Percentiles rank a stretch among this genome's conserved stretches.
Evolutionary conservation across 306 rosid genomes (phyloP).

Genomic region (Begonia masoniana): DNA sequence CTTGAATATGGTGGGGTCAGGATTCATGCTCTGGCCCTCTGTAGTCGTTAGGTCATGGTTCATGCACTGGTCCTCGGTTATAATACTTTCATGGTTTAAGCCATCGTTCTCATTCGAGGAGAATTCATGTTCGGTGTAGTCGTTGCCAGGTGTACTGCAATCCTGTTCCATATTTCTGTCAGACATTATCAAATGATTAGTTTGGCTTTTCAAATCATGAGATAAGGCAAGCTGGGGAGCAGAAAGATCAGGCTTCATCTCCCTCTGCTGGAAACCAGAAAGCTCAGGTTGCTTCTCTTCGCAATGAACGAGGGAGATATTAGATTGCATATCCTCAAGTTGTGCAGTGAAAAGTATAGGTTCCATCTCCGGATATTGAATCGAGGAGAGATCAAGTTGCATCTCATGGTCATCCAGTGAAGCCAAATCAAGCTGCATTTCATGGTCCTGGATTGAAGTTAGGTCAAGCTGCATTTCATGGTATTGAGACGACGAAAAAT

Average conservation of each 20-base stretch:
- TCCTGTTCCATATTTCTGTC: too few relatives aligned
- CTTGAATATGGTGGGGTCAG: too few relatives aligned
- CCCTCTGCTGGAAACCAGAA: constrained; percentile 5
- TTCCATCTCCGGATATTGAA: constrained; percentile 77
- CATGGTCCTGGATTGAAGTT: constrained; percentile 41
- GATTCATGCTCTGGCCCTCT: too few relatives aligned
- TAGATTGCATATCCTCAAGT: constrained; percentile 8
- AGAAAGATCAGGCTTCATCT: constrained; percentile 7
- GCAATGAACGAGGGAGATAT: not conserved
- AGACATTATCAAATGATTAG: too few relatives aligned
- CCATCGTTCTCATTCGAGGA: too few relatives aligned
- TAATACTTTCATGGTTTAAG: too few relatives aligned
- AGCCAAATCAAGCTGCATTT: constrained; percentile 63
- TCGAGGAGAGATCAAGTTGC: constrained; percentile 67
- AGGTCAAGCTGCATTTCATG: constrained; percentile 38
- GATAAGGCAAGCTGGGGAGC: not conserved
- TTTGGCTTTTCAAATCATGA: too few relatives aligned
- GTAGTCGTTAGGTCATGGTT: too few relatives aligned
- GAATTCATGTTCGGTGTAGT: too few relatives aligned
- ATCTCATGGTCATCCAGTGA: constrained; percentile 49
- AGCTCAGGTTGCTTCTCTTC: constrained; percentile 3
- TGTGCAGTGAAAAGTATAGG: constrained; percentile 32
- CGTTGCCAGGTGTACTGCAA: too few relatives aligned
- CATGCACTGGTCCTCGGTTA: too few relatives aligned
- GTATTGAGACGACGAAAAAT: constrained; percentile 28